A percentile compares a stretch with the other conserved stretches of the same genome.
phyloP scores from a whole-genome alignment of 805 yeast genomes.

The Ogataea henricii region DNA sequence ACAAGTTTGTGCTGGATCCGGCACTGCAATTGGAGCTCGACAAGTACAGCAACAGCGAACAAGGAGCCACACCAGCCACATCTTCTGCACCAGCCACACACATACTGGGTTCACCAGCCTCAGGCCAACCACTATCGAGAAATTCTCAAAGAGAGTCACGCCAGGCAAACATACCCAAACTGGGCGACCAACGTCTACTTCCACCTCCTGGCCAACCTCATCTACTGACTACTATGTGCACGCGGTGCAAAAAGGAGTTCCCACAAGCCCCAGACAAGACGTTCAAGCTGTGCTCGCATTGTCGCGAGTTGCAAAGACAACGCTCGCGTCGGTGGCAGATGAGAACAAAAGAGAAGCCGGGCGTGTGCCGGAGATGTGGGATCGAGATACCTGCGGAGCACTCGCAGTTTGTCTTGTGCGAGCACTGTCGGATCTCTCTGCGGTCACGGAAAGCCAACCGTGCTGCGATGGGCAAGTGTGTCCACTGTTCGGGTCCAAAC shows the following conservation, averaged over 20 bases:
- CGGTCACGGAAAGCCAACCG: slow-evolving; percentile 58
- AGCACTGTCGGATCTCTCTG: slow-evolving; percentile 55
- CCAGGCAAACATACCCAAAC: slow-evolving; percentile 4
- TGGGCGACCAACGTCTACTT: slow-evolving; percentile 6
- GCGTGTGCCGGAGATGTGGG: slow-evolving; percentile 70
- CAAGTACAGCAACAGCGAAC: slow-evolving; percentile 10
- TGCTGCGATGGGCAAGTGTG: slow-evolving; percentile 65
- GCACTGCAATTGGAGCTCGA: slow-evolving; percentile 28
- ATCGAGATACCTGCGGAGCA: slow-evolving; percentile 51
- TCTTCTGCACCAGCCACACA: not conserved
- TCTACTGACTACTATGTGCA: slow-evolving; percentile 36
- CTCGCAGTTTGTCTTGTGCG: slow-evolving; percentile 58
- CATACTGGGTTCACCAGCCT: not conserved
- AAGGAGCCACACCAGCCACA: not conserved
- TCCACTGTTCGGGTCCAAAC: slow-evolving; percentile 65
- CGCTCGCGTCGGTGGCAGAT: slow-evolving; percentile 66
- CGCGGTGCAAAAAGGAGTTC: slow-evolving; percentile 63
- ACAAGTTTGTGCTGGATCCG: slow-evolving; percentile 28
- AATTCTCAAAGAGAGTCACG: not conserved
- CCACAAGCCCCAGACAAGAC: slow-evolving; percentile 47
- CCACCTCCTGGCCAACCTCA: slow-evolving; percentile 8
- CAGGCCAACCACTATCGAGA: not conserved
- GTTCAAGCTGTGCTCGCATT: slow-evolving; percentile 62
- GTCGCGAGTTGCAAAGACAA: slow-evolving; percentile 64
- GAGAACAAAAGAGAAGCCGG: slow-evolving; percentile 58